Conservation (phyloP, 331 rosid species). For the Saraca asoca region DNA sequence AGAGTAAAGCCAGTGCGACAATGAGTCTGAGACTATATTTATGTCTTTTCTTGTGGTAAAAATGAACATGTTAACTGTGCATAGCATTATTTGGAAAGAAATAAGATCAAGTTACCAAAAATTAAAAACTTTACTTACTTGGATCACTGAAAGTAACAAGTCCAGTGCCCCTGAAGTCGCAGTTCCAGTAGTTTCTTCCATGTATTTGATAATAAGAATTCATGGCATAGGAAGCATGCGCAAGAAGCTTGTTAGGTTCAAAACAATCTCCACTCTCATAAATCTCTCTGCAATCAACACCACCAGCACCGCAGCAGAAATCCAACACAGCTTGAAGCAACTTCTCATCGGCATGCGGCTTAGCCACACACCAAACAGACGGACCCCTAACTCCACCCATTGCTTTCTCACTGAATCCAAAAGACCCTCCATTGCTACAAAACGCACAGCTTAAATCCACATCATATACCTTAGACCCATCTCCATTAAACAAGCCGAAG, state of each 20-base stretch:
- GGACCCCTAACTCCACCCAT: slow-evolving; percentile 39
- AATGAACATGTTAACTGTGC: too few relatives aligned
- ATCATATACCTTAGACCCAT: slow-evolving; percentile 51
- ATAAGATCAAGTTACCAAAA: background rate
- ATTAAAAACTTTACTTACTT: slow-evolving; percentile 34
- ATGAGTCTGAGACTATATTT: too few relatives aligned
- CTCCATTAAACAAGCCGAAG: slow-evolving; percentile 52
- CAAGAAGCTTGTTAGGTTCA: slow-evolving; percentile 47
- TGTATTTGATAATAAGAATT: slow-evolving; percentile 60
- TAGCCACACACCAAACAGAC: slow-evolving; percentile 57
- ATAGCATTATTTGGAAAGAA: background rate
- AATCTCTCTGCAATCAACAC: slow-evolving; percentile 54
- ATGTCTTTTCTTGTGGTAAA: too few relatives aligned
- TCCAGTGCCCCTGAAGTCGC: slow-evolving; percentile 55
- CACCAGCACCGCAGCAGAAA: slow-evolving; percentile 57
- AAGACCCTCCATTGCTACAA: slow-evolving; percentile 33
- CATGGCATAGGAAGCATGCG: slow-evolving; percentile 59
- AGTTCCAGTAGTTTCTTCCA: slow-evolving; percentile 66
- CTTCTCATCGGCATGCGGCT: slow-evolving; percentile 51
- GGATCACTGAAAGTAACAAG: slow-evolving; percentile 57
- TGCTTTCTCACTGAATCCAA: slow-evolving; percentile 39
- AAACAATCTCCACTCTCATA: slow-evolving; percentile 47
- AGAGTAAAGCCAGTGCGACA: too few relatives aligned
- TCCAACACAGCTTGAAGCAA: slow-evolving; percentile 54
- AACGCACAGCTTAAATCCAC: slow-evolving; percentile 53